phyloP scores from a whole-genome alignment of 371 early-diverging fungal genomes.

The Modicella reniformis region DNA sequence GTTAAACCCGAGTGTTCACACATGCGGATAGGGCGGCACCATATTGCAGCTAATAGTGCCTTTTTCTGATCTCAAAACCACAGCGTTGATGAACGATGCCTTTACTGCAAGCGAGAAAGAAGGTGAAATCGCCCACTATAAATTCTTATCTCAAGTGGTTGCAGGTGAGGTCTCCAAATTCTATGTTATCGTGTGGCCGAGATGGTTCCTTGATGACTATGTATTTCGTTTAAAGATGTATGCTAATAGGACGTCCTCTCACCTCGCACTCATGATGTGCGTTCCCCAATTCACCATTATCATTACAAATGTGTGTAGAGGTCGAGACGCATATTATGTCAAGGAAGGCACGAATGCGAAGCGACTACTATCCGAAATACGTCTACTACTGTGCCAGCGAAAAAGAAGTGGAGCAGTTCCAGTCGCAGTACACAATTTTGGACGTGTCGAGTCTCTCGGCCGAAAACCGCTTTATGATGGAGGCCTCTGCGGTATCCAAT shows the following conservation, averaged over 20 bases:
- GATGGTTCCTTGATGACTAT: too few relatives aligned
- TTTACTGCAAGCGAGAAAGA: conserved; percentile 25
- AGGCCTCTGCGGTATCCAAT: too few relatives aligned
- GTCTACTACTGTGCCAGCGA: conserved; percentile 47
- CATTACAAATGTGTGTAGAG: conserved; percentile 3
- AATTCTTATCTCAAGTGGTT: conserved; percentile 44
- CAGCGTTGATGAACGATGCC: conserved; percentile 50
- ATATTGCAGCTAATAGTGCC: not conserved
- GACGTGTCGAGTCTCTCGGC: conserved; percentile 33
- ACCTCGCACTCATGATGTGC: too few relatives aligned
- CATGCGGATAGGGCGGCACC: too few relatives aligned
- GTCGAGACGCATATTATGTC: conserved; percentile 3
- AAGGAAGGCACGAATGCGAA: conserved; percentile 8
- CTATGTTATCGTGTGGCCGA: too few relatives aligned
- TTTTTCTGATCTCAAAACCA: not conserved
- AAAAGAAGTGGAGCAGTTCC: conserved; percentile 29
- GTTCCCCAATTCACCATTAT: not conserved
- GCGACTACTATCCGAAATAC: conserved; percentile 42
- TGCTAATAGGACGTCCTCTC: too few relatives aligned
- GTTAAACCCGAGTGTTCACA: not conserved
- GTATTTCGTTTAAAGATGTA: too few relatives aligned
- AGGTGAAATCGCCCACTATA: conserved; percentile 39
- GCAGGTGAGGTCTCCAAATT: too few relatives aligned
- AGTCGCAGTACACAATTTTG: conserved; percentile 26
- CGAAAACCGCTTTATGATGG: conserved; percentile 38